These are phyloP conservation scores for Agarophyton chilense DNA, from an alignment of 23 red algal genomes.

Conservation along the genomic window DNA sequence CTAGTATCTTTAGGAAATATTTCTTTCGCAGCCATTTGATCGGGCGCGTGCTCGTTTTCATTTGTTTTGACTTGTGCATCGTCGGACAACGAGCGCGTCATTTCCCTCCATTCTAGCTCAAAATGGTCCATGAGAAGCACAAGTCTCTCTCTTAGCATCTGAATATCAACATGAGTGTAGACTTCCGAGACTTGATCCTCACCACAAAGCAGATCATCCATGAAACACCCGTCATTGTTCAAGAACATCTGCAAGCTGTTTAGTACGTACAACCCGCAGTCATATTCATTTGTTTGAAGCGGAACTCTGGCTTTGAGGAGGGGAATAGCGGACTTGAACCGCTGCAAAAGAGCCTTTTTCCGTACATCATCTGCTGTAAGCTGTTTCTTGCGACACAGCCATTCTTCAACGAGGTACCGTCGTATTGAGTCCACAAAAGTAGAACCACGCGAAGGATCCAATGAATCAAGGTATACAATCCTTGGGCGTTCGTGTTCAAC, in stretches of 20 bases:
- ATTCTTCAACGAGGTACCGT: constrained; percentile 76
- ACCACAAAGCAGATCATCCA: constrained; percentile 24
- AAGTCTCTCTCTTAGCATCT: constrained; percentile 26
- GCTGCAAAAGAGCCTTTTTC: neutral
- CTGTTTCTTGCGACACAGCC: constrained; percentile 53
- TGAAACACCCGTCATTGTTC: constrained; percentile 37
- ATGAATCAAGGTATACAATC: constrained; percentile 81
- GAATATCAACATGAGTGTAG: constrained; percentile 46
- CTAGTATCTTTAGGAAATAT: neutral
- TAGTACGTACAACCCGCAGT: constrained; percentile 89
- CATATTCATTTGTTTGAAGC: constrained; percentile 90
- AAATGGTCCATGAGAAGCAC: constrained; percentile 39
- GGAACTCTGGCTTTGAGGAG: constrained; percentile 64
- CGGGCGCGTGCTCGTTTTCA: neutral
- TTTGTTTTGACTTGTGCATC: neutral
- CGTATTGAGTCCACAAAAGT: constrained; percentile 37
- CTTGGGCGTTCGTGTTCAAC: constrained; percentile 24
- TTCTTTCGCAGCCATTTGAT: neutral
- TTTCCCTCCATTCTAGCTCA: constrained; percentile 46
- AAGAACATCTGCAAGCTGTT: constrained; percentile 75
- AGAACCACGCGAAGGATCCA: constrained; percentile 46
- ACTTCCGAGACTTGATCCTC: constrained; percentile 27
- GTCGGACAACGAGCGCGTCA: neutral
- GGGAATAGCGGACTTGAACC: constrained; percentile 26
- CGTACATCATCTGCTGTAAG: neutral